Evolutionary conservation across 2,329 filamentous ascomycete species (phyloP).

Genomic region (Atkinsonella texensis): DNA sequence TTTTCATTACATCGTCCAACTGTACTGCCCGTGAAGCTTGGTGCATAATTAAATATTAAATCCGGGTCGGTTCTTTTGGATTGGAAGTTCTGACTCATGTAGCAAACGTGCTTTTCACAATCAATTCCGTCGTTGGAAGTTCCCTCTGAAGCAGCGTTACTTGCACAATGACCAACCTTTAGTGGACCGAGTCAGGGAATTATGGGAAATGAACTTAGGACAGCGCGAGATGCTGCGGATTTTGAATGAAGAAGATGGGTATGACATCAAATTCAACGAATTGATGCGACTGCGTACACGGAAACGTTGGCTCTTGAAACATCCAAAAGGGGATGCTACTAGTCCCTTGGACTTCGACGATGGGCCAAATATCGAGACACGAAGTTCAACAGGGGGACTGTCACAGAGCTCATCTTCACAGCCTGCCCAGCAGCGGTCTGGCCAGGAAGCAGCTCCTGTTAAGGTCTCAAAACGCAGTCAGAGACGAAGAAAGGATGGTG

Average conservation of each 20-base stretch:
- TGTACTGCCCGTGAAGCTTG: neutral
- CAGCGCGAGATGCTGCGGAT: constrained; percentile 64
- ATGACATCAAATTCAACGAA: constrained; percentile 58
- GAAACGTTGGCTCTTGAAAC: constrained; percentile 55
- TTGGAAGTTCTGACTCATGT: constrained; percentile 7
- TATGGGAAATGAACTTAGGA: constrained; percentile 64
- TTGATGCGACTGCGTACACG: constrained; percentile 56
- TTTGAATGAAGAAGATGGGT: constrained; percentile 58
- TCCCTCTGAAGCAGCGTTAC: constrained; percentile 62
- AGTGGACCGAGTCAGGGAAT: constrained; percentile 56
- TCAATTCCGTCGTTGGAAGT: constrained; percentile 68
- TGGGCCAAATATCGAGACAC: neutral
- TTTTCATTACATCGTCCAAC: neutral
- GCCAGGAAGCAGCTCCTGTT: neutral
- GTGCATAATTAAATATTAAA: constrained; percentile 7
- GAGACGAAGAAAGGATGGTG: constrained; percentile 53
- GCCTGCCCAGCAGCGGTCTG: constrained; percentile 1
- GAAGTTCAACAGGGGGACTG: neutral
- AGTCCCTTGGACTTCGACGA: too few species aligned
- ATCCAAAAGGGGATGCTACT: constrained; percentile 33
- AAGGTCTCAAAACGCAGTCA: constrained; percentile 36
- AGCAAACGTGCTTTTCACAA: constrained; percentile 68
- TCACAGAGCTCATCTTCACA: neutral
- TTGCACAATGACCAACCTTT: constrained; percentile 58
- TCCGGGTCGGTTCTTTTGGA: neutral